Conservation (phyloP, 2,329 filamentous ascomycete species). For the Aspergillus niger region DNA sequence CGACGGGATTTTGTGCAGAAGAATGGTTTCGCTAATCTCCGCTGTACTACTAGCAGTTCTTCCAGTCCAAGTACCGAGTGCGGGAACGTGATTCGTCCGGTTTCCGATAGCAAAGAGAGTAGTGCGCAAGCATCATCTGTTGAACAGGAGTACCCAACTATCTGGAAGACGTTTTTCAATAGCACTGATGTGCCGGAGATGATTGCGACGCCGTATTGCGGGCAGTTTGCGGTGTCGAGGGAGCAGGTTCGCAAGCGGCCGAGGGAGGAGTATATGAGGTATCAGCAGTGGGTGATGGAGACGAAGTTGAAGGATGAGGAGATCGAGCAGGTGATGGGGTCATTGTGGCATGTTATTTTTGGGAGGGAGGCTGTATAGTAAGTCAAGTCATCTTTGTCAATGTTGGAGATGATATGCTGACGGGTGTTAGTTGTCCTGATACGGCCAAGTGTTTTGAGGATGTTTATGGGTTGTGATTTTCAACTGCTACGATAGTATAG, state of each 20-base stretch:
- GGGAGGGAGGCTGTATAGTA: conserved; percentile 44
- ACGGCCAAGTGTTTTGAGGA: conserved; percentile 29
- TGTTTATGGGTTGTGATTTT: conserved; percentile 24
- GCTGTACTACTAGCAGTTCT: conserved; percentile 41
- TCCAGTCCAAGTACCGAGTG: conserved; percentile 1
- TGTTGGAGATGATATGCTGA: background rate
- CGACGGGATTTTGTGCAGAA: conserved; percentile 52
- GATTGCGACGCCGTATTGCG: conserved; percentile 61
- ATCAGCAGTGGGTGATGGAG: conserved; percentile 60
- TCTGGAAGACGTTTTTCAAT: conserved; percentile 33
- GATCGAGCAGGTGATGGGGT: conserved; percentile 64
- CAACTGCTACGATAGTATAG: too few species aligned
- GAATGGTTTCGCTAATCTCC: conserved; percentile 61
- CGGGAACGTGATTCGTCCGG: conserved; percentile 36
- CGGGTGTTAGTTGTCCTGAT: conserved; percentile 27
- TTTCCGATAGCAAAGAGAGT: conserved; percentile 17
- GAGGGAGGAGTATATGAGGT: conserved; percentile 55
- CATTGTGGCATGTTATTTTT: conserved; percentile 64
- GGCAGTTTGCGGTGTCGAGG: conserved; percentile 64
- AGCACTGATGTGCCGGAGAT: conserved; percentile 47
- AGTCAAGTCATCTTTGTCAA: conserved; percentile 17
- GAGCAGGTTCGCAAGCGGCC: conserved; percentile 54
- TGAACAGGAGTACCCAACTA: conserved; percentile 32
- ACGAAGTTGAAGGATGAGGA: conserved; percentile 57
- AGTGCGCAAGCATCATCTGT: conserved; percentile 18